Conservation (phyloP, 306 rosid species). For the Cicer bijugum region DNA sequence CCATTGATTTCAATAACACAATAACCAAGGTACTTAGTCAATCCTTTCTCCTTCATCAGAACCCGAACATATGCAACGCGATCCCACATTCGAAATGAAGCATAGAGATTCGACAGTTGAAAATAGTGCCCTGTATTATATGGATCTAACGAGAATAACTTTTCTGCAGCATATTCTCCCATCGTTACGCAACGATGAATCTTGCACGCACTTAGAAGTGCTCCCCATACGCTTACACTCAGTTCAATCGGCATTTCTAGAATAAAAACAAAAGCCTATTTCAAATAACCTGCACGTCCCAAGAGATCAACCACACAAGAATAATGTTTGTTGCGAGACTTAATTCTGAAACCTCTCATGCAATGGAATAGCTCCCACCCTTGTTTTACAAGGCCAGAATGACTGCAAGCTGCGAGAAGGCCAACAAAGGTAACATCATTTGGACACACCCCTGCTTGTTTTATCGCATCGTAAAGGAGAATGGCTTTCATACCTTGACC, state of each 20-base stretch:
- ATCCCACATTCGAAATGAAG: slow-evolving; percentile 70
- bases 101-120: slow-evolving; percentile 77
- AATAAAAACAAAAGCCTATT: slow-evolving; percentile 59
- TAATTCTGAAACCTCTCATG: slow-evolving; percentile 58
- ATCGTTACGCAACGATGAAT: slow-evolving; percentile 54
- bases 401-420: slow-evolving; percentile 71
- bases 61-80: slow-evolving; percentile 58
- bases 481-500: slow-evolving; percentile 70
- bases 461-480: slow-evolving; percentile 59
- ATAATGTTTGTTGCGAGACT: slow-evolving; percentile 66
- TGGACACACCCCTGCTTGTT: slow-evolving; percentile 57
- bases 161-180: slow-evolving; percentile 72
- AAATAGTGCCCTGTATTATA: slow-evolving; percentile 72
- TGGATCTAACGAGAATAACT: slow-evolving; percentile 66
- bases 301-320: slow-evolving; percentile 70
- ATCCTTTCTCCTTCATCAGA: slow-evolving; percentile 68
- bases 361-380: slow-evolving; percentile 71
- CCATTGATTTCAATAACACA: slow-evolving; percentile 69
- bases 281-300: slow-evolving; percentile 71
- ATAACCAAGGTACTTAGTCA: slow-evolving; percentile 68
- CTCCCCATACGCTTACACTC: slow-evolving; percentile 72
- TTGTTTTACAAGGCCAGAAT: slow-evolving; percentile 69
- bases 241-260: slow-evolving; percentile 61
- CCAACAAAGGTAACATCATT: slow-evolving; percentile 80
- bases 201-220: slow-evolving; percentile 69